These are phyloP conservation scores for Oxytropis ochrocephala DNA, from an alignment of 306 rosid genomes.

Conservation along the genomic window DNA sequence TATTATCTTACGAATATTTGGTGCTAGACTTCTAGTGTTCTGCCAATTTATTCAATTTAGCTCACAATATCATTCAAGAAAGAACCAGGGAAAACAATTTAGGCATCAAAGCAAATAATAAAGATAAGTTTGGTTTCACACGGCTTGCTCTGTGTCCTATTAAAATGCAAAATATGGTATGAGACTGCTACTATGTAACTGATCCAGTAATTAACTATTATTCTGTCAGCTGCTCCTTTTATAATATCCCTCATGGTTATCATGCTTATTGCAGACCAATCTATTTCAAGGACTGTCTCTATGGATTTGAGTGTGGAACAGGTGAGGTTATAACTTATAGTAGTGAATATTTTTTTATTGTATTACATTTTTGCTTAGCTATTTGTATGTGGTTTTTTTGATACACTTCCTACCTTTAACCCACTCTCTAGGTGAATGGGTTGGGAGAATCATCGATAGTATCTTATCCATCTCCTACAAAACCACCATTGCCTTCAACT, in stretches of 20 bases:
- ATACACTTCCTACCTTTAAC: background rate
- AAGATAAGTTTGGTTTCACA: background rate
- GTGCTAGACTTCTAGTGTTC: too few relatives aligned
- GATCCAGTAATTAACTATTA: background rate
- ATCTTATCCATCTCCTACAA: conserved; percentile 53
- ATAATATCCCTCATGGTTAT: conserved; percentile 21
- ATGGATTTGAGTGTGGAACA: conserved; percentile 62
- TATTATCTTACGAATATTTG: too few relatives aligned
- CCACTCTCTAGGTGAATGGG: conserved; percentile 51
- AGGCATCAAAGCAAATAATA: background rate
- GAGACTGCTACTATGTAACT: background rate
- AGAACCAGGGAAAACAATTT: background rate
- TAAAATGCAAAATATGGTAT: background rate
- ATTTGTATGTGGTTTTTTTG: conserved; percentile 3
- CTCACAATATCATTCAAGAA: conserved; percentile 3
- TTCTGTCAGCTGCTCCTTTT: conserved; percentile 8
- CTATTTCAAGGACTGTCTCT: conserved; percentile 57
- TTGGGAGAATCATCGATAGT: conserved; percentile 40
- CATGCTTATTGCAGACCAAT: conserved; percentile 48
- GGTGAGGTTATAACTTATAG: conserved; percentile 37
- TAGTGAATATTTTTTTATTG: background rate
- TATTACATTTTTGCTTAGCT: background rate
- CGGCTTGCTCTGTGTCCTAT: background rate
- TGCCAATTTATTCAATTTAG: background rate
- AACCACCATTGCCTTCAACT: conserved; percentile 61